phyloP scores from a whole-genome alignment of 495 filamentous ascomycete species.

The Penicillium samsonianum region DNA sequence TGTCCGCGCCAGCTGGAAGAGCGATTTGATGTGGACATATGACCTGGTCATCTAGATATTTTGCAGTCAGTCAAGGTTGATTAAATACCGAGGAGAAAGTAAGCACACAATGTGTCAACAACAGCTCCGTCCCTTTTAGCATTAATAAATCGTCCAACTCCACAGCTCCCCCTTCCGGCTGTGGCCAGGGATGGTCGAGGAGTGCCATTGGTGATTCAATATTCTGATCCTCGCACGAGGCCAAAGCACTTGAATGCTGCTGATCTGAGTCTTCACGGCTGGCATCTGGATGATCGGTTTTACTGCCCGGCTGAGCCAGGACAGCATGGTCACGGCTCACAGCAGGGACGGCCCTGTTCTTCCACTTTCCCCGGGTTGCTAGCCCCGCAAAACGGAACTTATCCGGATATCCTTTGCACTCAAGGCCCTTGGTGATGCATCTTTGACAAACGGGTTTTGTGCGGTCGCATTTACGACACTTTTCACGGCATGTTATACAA shows the following conservation, averaged over 20 bases:
- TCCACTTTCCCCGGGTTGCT: constrained; percentile 43
- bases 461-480: constrained; percentile 37
- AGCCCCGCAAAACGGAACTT: constrained; percentile 44
- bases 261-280: background rate
- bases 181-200: background rate
- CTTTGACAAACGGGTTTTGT: constrained; percentile 29
- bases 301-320: background rate
- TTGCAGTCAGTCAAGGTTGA: background rate
- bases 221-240: too few relatives aligned
- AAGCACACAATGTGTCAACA: constrained; percentile 33
- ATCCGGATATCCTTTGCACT: constrained; percentile 43
- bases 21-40: constrained; percentile 46
- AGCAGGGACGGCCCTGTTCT: constrained; percentile 18
- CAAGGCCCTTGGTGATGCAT: constrained; percentile 30
- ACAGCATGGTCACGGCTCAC: background rate
- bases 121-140: constrained; percentile 11
- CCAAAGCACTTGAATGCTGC: background rate
- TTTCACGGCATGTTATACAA: constrained; percentile 37
- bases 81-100: background rate
- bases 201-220: background rate
- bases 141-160: constrained; percentile 12
- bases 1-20: constrained; percentile 26
- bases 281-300: constrained; percentile 1
- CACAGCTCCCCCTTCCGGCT: background rate
- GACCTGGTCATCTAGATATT: constrained; percentile 30